Conservation (phyloP, 2,329 filamentous ascomycete species). For the Fusarium temperatum region DNA sequence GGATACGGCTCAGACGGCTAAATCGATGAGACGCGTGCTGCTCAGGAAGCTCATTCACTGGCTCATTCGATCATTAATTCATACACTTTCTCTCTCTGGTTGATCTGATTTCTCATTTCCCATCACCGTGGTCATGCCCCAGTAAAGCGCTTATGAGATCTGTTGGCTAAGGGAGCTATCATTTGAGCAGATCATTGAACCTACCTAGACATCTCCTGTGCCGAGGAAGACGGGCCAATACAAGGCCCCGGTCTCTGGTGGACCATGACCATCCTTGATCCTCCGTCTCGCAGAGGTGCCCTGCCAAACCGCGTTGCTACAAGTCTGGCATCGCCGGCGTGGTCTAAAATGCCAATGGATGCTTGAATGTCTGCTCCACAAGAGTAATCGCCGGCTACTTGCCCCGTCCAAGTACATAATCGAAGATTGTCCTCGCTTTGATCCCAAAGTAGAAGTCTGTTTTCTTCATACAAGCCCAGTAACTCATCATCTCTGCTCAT, state of each 20-base stretch:
- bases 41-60: constrained; percentile 23
- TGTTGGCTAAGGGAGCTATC: not conserved
- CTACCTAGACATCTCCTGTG: constrained; percentile 15
- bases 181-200: constrained; percentile 21
- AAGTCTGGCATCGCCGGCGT: constrained; percentile 34
- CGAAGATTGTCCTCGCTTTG: constrained; percentile 39
- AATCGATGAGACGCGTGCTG: constrained; percentile 26
- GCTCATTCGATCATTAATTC: constrained; percentile 5
- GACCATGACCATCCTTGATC: constrained; percentile 31
- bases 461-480: constrained; percentile 26
- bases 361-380: constrained; percentile 30
- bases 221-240: constrained; percentile 24
- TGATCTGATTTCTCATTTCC: constrained; percentile 6
- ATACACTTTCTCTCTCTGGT: constrained; percentile 9
- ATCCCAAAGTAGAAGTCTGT: constrained; percentile 42
- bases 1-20: constrained; percentile 21
- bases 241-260: constrained; percentile 27
- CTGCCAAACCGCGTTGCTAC: constrained; percentile 33
- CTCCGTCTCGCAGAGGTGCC: constrained; percentile 33
- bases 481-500: constrained; percentile 16
- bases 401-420: constrained; percentile 44
- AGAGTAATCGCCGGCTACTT: constrained; percentile 33
- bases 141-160: constrained; percentile 11
- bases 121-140: constrained; percentile 12
- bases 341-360: constrained; percentile 17